Evolutionary conservation across 2,329 filamentous ascomycete species (phyloP), one percentile per base, ranked within the genome.

Genomic region (Penicillium sp.): DNA sequence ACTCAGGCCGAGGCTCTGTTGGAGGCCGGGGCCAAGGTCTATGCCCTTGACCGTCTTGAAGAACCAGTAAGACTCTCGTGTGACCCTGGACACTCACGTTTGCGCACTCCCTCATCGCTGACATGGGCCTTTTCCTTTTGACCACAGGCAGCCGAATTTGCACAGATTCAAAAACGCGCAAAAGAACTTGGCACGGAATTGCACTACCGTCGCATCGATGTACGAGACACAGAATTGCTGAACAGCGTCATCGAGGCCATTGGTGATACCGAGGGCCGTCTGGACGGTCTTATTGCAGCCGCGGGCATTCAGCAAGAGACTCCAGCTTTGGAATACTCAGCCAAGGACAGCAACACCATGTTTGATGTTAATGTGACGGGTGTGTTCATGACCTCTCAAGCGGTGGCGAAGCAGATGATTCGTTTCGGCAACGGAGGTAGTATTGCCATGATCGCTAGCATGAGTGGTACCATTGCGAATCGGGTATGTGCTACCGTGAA

Each of bases 271-370:
- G 80, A 89, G 54, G 85, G 85, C 5, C 80, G 85, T 12, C 70
- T 95, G 52, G 88, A 95, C 63, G 90, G 90, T 0, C 72, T 95
- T 47, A 81, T 95, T 41, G 83, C 84, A 0, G 83, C 83, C 0
- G 85, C 84, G 0, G 84, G 83, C 1, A 73, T 82, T 36, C 88
- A 95, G 70, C 86, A 94, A 68, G 88, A 94, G 71, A 89, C 83
- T 0, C 72, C 87, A 0, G 89, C 90, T 1, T 74, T 95, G 46
- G 88, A 95, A 42, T 94, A 95, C 65, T 74, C 75, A 1, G 73
- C 76, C 45, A 76, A 81, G 61, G 80, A 83, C 56, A 74, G 78
- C 46, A 82, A 82, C 57, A 75, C 71, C 48, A 83, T 84, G 79
- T 78, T 83, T 52, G 77, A 80, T 56, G 70, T 82, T 54, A 82